Evolutionary conservation across 306 rosid genomes (phyloP), one percentile per base, ranked within the genome.

Genomic region (Vigna nakashimae): DNA sequence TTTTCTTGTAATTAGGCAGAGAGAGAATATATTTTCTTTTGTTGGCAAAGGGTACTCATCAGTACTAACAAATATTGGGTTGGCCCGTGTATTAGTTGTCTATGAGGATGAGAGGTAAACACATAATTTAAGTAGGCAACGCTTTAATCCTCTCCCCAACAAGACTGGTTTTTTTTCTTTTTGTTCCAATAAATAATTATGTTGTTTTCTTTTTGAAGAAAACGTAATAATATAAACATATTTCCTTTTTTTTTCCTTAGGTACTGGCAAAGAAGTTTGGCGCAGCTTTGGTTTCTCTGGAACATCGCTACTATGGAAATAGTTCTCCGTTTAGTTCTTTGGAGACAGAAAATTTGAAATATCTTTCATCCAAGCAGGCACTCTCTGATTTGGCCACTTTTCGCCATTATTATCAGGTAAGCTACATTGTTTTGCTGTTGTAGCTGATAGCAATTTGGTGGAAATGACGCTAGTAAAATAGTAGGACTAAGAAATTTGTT

Each of bases 271-370:
- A 95, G 91, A 92, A 92, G 79, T 95, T 95, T 64, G 97, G 96
- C 73, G 99, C 98, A 22, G 98, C 99, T 24, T 83, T 95, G 74
- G 96, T 95, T 82, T 81, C 96, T 79, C 94, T 90, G 16, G 99
- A 95, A 90, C 99, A 95, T 86, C 96, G 98, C 30, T 95, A 95
- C 84, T 95, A 92, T 43, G 98, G 99, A 75, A 90, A 91, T 79
- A 95, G 98, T 73, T 86, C 97, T 17, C 97, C 99, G 36, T 91
- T 91, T 70, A 86, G 84, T 50, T 85, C 89, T 28, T 87, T 87
- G 65, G 63, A 86, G 12, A 92, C 99, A 2, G 80, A 87, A 64
- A 95, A 95, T 81, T 86, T 95, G 91, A 89, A 85, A 75, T 92
- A 91, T 75, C 90, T 95, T 83, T 95, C 99, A 38, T 92, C 99